Evolutionary conservation across 768 basidiomycete species (phyloP), one percentile per base, ranked within the genome.

Genomic region (Mycena floridula): DNA sequence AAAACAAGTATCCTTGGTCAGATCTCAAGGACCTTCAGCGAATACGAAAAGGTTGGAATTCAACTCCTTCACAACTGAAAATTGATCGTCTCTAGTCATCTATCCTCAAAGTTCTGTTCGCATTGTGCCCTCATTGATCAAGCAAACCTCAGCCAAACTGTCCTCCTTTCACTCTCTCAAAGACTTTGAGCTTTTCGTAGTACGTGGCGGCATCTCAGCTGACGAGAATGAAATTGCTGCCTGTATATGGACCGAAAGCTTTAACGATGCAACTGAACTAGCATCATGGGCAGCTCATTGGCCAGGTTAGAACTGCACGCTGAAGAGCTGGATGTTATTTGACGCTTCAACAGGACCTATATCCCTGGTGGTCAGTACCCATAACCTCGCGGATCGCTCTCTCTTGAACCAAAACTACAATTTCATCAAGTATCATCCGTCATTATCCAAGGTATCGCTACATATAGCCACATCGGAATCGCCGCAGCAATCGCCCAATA

Each of bases 401-500:
- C 18, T 35, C 7, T 18, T 7, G 32, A 35, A 35, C 13, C 4
- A 35, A 13, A 35, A 35, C 32, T 35, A 15, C 18, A 35, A 35
- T 35, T 35, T 35, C 32, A 18, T 35, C 32, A 7, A 35, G 32
- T 18, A 35, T 13, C 51, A 60, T 18, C 44, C 53, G 12, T 48
- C 48, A 1, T 49, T 64, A 8, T 35, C 53, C 18, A 52, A 58
- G 30, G 54, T 73, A 7, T 73, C 66, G 11, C 51, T 74, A 11
- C 79, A 83, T 53, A 46, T 82, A 18, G 49, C 83, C 9, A 67
- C 72, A 51, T 54, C 72, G 25, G 51, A 57, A n/a, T 57, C 65
- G 16, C 41, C 57, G n/a, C 55, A 58, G 2, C 59, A 72, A 9
- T 60, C 60, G 7, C 69, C 76, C 15, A 82, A 82, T 47, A 55